Evolutionary conservation across 73 alveolate genomes (phyloP).

Genomic region (Tetrahymena borealis): DNA sequence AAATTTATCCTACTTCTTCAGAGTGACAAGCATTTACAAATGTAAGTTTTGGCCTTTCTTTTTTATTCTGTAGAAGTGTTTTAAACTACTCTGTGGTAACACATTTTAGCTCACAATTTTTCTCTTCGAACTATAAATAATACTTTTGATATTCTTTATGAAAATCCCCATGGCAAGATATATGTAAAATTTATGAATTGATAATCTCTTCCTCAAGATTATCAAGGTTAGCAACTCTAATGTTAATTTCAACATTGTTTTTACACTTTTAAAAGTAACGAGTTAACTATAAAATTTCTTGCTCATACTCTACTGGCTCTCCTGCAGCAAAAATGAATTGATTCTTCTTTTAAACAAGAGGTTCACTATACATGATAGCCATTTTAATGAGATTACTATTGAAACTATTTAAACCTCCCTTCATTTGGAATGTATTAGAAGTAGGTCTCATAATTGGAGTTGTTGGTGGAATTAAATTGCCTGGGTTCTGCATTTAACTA

Average conservation of each 20-base stretch:
- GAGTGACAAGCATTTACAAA: not conserved
- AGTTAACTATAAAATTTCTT: not conserved
- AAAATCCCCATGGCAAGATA: not conserved
- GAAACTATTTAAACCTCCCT: not conserved
- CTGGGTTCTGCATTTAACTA: too few species aligned
- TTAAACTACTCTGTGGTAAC: not conserved
- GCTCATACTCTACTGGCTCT: not conserved
- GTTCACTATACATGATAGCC: not conserved
- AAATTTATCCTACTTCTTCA: not conserved
- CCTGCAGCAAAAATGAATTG: not conserved
- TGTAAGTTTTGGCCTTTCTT: not conserved
- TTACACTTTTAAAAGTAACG: not conserved
- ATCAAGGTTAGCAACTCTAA: not conserved
- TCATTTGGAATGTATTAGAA: not conserved
- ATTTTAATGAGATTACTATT: not conserved
- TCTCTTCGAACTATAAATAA: not conserved
- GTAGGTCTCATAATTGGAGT: not conserved
- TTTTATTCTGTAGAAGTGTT: not conserved
- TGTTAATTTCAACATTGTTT: not conserved
- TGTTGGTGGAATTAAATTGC: not conserved
- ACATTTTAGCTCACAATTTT: not conserved
- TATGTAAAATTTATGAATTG: not conserved
- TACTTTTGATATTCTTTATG: not conserved
- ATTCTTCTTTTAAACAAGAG: not conserved
- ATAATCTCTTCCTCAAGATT: not conserved